Percentiles rank a stretch among this genome's conserved stretches.
These are phyloP conservation scores for Petasospora fabianii DNA, from an alignment of 1,139 yeast species.

Conservation along the genomic window DNA sequence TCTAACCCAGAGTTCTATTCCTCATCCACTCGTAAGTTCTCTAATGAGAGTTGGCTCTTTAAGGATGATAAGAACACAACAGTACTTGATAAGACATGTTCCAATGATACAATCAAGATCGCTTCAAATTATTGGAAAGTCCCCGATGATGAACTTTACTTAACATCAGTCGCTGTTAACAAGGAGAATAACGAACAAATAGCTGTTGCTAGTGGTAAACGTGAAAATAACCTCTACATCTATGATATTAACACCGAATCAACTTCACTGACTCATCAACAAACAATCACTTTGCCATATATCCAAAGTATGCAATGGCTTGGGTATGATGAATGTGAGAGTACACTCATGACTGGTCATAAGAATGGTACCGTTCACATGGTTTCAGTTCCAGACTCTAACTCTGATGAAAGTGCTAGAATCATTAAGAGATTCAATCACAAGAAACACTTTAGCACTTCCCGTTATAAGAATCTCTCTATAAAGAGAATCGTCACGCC, in stretches of 20 bases:
- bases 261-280: slow-evolving; percentile 59
- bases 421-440: slow-evolving; percentile 75
- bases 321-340: slow-evolving; percentile 29
- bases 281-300: slow-evolving; percentile 67
- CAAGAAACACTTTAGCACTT: slow-evolving; percentile 43
- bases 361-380: slow-evolving; percentile 66
- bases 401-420: slow-evolving; percentile 55
- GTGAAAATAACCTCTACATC: slow-evolving; percentile 55
- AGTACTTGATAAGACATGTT: slow-evolving; percentile 38
- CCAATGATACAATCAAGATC: slow-evolving; percentile 41
- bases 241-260: slow-evolving; percentile 50
- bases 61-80: slow-evolving; percentile 9
- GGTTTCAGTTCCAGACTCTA: slow-evolving; percentile 60
- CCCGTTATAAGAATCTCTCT: slow-evolving; percentile 25
- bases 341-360: slow-evolving; percentile 61
- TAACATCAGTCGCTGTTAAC: slow-evolving; percentile 55
- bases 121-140: slow-evolving; percentile 69
- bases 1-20: slow-evolving; percentile 8
- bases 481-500: slow-evolving; percentile 41
- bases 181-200: slow-evolving; percentile 42
- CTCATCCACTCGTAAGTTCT: slow-evolving; percentile 8
- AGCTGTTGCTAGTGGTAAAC: slow-evolving; percentile 63
- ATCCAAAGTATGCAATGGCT: slow-evolving; percentile 68
- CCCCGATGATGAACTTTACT: slow-evolving; percentile 54
- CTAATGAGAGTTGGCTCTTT: slow-evolving; percentile 24